Conservation (phyloP, 192 early-diverging fungal species). For the Pilobolus umbonatus region DNA sequence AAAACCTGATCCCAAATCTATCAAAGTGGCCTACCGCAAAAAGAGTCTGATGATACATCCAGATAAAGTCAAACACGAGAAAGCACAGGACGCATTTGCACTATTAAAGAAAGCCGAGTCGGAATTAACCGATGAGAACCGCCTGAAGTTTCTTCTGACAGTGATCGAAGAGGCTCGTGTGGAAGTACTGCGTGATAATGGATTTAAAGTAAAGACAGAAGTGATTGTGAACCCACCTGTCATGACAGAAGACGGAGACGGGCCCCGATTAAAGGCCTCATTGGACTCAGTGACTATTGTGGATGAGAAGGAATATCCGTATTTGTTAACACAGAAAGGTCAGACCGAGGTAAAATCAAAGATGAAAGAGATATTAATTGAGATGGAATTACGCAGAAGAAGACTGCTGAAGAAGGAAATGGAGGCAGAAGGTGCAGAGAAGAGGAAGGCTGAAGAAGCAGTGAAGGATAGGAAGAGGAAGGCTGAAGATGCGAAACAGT, state of each 20-base stretch:
- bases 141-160: slow-evolving; percentile 39
- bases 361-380: slow-evolving; percentile 48
- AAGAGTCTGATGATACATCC: slow-evolving; percentile 62
- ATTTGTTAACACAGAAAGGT: slow-evolving; percentile 38
- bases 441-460: slow-evolving; percentile 47
- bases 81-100: slow-evolving; percentile 51
- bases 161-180: slow-evolving; percentile 55
- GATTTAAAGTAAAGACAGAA: slow-evolving; percentile 27
- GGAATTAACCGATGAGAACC: slow-evolving; percentile 45
- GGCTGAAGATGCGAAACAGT: slow-evolving; percentile 48
- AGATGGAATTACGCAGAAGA: slow-evolving; percentile 46
- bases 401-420: slow-evolving; percentile 50
- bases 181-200: slow-evolving; percentile 29
- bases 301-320: slow-evolving; percentile 32
- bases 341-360: slow-evolving; percentile 41
- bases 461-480: slow-evolving; percentile 50
- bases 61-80: slow-evolving; percentile 52
- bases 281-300: slow-evolving; percentile 26
- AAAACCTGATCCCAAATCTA: slow-evolving; percentile 39
- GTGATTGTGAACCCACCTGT: slow-evolving; percentile 5
- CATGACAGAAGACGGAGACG: slow-evolving; percentile 30
- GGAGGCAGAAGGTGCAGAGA: slow-evolving; percentile 45
- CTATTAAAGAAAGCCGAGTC: slow-evolving; percentile 56
- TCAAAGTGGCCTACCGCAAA: slow-evolving; percentile 54
- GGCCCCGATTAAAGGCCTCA: slow-evolving; percentile 12